Evolutionary conservation across 2,329 filamentous ascomycete genomes (phyloP).

Genomic region (Neoscytalidium dimidiatum): DNA sequence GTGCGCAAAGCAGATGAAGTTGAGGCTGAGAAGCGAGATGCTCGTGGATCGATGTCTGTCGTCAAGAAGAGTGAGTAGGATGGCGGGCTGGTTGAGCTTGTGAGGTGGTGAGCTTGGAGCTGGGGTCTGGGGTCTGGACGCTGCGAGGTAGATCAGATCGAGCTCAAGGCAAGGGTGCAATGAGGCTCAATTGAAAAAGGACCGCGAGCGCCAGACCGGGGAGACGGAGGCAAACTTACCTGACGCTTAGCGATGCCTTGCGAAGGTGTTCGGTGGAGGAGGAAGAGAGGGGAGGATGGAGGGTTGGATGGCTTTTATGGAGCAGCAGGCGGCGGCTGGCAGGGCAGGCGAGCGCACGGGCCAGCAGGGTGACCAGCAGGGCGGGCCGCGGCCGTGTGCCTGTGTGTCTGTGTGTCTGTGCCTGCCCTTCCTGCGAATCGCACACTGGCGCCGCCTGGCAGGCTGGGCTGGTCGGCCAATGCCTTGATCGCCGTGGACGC

Average conservation of each 20-base stretch:
- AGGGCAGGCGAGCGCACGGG: slow-evolving; percentile 11
- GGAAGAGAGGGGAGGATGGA: background rate
- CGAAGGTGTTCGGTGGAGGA: slow-evolving; percentile 11
- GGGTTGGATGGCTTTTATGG: slow-evolving; percentile 7
- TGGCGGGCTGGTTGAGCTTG: background rate
- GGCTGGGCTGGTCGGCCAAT: background rate
- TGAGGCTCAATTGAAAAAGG: background rate
- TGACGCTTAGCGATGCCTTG: slow-evolving; percentile 10
- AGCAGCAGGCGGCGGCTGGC: slow-evolving; percentile 7
- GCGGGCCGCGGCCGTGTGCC: slow-evolving; percentile 1
- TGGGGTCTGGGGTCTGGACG: background rate
- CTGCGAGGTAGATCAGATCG: background rate
- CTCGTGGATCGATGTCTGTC: slow-evolving; percentile 1
- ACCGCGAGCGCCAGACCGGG: background rate
- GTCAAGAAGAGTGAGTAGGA: background rate
- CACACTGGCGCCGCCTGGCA: no score
- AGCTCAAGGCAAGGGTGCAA: background rate
- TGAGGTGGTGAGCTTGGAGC: background rate
- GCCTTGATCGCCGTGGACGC: background rate
- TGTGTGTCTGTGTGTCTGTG: background rate
- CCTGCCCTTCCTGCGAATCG: background rate
- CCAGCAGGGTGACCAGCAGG: background rate
- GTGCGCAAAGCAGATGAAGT: background rate
- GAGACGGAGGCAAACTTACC: background rate
- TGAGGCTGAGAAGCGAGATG: background rate